These are phyloP conservation scores for Diaporthe eres DNA, from an alignment of 2,329 filamentous ascomycete species.

Conservation along the genomic window DNA sequence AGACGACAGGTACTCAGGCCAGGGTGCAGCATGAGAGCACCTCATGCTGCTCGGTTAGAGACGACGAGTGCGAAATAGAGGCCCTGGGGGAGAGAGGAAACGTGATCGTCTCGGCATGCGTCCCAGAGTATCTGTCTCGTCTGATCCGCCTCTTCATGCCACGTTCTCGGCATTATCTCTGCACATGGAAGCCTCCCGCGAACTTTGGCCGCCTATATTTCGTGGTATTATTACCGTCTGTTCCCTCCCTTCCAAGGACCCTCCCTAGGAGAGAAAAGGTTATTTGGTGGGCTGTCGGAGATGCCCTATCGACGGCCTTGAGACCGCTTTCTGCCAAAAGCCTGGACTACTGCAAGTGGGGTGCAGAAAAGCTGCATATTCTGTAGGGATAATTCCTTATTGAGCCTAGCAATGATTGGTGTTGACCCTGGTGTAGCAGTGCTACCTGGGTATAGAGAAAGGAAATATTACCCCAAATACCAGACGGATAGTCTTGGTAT, in stretches of 20 bases:
- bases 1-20: not conserved
- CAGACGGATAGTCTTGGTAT: not conserved
- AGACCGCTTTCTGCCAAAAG: not conserved
- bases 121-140: slow-evolving; percentile 12
- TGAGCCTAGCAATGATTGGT: not conserved
- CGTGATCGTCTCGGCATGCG: slow-evolving; percentile 23
- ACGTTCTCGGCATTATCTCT: not conserved
- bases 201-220: not conserved
- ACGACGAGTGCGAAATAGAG: not conserved
- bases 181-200: slow-evolving; percentile 7
- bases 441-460: not conserved
- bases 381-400: not conserved
- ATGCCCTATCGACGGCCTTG: slow-evolving; percentile 13
- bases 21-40: not conserved
- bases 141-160: slow-evolving; percentile 10
- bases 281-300: slow-evolving; percentile 14
- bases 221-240: slow-evolving; percentile 1
- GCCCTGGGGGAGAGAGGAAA: not conserved
- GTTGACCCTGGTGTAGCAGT: too few relatives aligned
- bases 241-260: not conserved
- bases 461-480: not conserved
- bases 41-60: slow-evolving; percentile 16
- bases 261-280: slow-evolving; percentile 13
- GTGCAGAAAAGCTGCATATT: not conserved
- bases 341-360: not conserved